Evolutionary conservation across 2,329 filamentous ascomycete genomes (phyloP), one percentile per base, ranked within the genome.

Genomic region (Pseudogymnoascus sp.): DNA sequence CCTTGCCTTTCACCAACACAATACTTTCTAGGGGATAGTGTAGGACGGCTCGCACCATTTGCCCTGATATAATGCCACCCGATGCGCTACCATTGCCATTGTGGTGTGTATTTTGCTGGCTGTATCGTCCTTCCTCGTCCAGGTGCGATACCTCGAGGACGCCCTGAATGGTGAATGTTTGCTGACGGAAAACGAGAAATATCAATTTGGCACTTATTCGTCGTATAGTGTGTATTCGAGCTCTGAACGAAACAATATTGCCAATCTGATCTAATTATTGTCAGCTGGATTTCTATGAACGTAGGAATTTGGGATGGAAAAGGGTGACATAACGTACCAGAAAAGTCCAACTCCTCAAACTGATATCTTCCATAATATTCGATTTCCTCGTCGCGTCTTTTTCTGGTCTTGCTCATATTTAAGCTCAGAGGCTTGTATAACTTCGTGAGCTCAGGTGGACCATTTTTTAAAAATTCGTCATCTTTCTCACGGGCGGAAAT

Each of bases 11-110:
- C 63, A 96, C 85, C 64, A 90, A 84, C 4, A 96, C 86, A 61
- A 96, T 83, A 6, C 86, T 89, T 72, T 96, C 93, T 5, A 87
- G 79, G 62, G 88, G 86, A 53, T 96, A 79, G 72, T 91, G 90
- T 75, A 96, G 90, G 2, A 90, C 90, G 89, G 91, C 96, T 72
- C 90, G 87, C 29, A 96, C 81, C 82, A 96, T 93, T 70, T 89
- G 82, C 64, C 86, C 81, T 1, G 88, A 88, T 10, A 89, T 81
- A 59, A 79, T 78, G 6, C 85, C 83, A 16, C 19, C 6, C 11
- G 26, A 33, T 10, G 4, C 29, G 16, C 24, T 38, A 6, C 29
- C 29, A 14, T 16, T 31, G 11, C 2, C 6, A 21, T 62, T 62
- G 6, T 21, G 24, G 13, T 33, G n/a, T 10, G 10, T 14, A 42